phyloP scores from a whole-genome alignment of 2,329 filamentous ascomycete species.

The Colletotrichum truncatum region DNA sequence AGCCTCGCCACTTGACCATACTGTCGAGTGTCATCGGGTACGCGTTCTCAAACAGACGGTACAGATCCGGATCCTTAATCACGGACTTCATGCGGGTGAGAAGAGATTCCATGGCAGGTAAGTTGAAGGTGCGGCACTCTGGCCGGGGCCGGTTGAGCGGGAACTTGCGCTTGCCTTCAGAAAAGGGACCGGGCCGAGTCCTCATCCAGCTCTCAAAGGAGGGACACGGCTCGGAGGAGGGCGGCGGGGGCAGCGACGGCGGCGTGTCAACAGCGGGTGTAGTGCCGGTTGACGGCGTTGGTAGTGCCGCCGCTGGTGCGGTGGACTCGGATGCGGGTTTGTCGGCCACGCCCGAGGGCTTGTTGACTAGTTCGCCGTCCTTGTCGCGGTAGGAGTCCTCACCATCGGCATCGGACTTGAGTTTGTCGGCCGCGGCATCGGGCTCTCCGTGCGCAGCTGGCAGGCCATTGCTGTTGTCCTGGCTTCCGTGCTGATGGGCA shows the following conservation, averaged over 20 bases:
- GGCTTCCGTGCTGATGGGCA: not conserved
- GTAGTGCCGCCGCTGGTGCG: not conserved
- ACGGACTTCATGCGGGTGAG: slow-evolving; percentile 58
- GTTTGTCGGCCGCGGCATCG: not conserved
- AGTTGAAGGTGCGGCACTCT: slow-evolving; percentile 84
- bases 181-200: slow-evolving; percentile 43
- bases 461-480: not conserved
- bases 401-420: slow-evolving; percentile 17
- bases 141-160: slow-evolving; percentile 81
- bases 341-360: not conserved
- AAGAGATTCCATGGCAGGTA: slow-evolving; percentile 78
- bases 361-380: slow-evolving; percentile 16
- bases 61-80: slow-evolving; percentile 69
- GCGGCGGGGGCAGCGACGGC: not conserved
- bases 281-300: not conserved
- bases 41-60: slow-evolving; percentile 83
- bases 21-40: slow-evolving; percentile 87
- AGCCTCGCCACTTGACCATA: slow-evolving; percentile 79
- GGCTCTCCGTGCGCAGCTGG: slow-evolving; percentile 17
- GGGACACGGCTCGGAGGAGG: not conserved
- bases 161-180: slow-evolving; percentile 76
- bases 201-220: slow-evolving; percentile 25
- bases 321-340: not conserved
- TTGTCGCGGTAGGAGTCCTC: slow-evolving; percentile 27
- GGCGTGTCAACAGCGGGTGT: not conserved